Conservation (phyloP, 805 yeast species). For the Diddensiella caesifluorescens region DNA sequence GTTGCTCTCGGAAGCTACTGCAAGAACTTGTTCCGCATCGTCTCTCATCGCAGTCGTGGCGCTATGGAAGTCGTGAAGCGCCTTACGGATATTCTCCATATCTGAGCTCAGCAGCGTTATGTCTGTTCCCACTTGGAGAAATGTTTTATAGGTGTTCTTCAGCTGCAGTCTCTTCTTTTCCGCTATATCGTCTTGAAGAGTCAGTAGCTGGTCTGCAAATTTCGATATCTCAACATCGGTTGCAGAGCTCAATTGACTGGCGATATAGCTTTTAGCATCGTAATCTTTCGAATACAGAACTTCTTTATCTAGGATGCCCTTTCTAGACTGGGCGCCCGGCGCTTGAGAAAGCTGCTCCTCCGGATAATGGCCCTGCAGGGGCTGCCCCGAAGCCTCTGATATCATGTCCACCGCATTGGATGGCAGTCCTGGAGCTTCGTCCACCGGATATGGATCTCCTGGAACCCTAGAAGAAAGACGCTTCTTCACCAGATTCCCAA, state of each 20-base stretch:
- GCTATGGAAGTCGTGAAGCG: slow-evolving; percentile 54
- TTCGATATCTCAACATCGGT: slow-evolving; percentile 69
- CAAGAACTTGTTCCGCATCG: slow-evolving; percentile 46
- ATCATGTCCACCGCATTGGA: slow-evolving; percentile 63
- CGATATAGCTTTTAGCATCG: slow-evolving; percentile 46
- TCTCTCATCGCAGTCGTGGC: slow-evolving; percentile 55
- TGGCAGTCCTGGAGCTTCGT: slow-evolving; percentile 75
- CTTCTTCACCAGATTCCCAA: slow-evolving; percentile 25
- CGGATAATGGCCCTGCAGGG: slow-evolving; percentile 1
- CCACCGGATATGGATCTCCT: slow-evolving; percentile 73
- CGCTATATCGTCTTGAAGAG: slow-evolving; percentile 37
- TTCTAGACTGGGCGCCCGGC: neutral
- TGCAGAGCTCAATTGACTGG: slow-evolving; percentile 52
- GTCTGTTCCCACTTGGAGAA: slow-evolving; percentile 39
- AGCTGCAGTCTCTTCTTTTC: slow-evolving; percentile 27
- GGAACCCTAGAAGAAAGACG: slow-evolving; percentile 27
- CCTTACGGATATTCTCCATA: slow-evolving; percentile 53
- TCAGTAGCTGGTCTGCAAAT: slow-evolving; percentile 51
- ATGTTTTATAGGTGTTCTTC: slow-evolving; percentile 30
- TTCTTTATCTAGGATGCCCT: slow-evolving; percentile 5
- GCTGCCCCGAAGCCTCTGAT: slow-evolving; percentile 14
- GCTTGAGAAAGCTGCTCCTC: slow-evolving; percentile 37
- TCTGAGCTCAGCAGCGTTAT: slow-evolving; percentile 60
- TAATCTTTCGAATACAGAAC: slow-evolving; percentile 28
- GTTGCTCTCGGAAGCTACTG: slow-evolving; percentile 1